phyloP scores from a whole-genome alignment of 306 rosid species.

The Cyclanthera cordifolia region DNA sequence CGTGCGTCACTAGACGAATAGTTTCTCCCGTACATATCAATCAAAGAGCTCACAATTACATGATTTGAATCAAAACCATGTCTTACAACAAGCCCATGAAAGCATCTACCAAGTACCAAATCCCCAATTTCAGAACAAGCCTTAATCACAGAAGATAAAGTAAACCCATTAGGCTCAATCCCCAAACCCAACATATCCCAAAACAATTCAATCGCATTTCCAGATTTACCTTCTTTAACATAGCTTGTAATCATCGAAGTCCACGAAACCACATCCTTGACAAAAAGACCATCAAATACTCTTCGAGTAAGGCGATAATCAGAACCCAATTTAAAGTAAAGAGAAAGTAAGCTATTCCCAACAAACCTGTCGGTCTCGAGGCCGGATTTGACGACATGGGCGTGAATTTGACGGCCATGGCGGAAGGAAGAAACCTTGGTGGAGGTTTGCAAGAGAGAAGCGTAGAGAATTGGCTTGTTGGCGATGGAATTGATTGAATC shows the following conservation, averaged over 20 bases:
- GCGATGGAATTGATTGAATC: slow-evolving; percentile 15
- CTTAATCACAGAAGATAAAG: slow-evolving; percentile 60
- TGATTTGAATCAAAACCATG: slow-evolving; percentile 42
- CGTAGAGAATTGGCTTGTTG: slow-evolving; percentile 47
- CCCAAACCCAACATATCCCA: slow-evolving; percentile 36
- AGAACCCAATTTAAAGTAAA: slow-evolving; percentile 51
- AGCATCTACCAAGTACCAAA: slow-evolving; percentile 32
- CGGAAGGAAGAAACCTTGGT: slow-evolving; percentile 33
- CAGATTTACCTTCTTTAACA: slow-evolving; percentile 32
- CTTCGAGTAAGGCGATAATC: slow-evolving; percentile 33
- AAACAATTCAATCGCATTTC: slow-evolving; percentile 27
- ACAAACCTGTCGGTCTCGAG: slow-evolving; percentile 61
- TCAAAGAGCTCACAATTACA: slow-evolving; percentile 43
- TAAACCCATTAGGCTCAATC: slow-evolving; percentile 53
- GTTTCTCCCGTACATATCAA: slow-evolving; percentile 71
- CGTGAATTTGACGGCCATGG: slow-evolving; percentile 50
- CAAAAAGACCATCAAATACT: slow-evolving; percentile 39
- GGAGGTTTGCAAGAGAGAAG: slow-evolving; percentile 60
- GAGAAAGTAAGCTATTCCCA: slow-evolving; percentile 66
- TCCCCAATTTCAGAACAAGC: slow-evolving; percentile 45
- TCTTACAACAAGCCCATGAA: slow-evolving; percentile 40
- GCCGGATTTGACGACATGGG: slow-evolving; percentile 56
- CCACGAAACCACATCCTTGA: slow-evolving; percentile 74
- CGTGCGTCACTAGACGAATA: slow-evolving; percentile 30
- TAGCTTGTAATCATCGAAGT: slow-evolving; percentile 67